Evolutionary conservation across 2,329 filamentous ascomycete species (phyloP).

Genomic region (Arthroderma sp.): DNA sequence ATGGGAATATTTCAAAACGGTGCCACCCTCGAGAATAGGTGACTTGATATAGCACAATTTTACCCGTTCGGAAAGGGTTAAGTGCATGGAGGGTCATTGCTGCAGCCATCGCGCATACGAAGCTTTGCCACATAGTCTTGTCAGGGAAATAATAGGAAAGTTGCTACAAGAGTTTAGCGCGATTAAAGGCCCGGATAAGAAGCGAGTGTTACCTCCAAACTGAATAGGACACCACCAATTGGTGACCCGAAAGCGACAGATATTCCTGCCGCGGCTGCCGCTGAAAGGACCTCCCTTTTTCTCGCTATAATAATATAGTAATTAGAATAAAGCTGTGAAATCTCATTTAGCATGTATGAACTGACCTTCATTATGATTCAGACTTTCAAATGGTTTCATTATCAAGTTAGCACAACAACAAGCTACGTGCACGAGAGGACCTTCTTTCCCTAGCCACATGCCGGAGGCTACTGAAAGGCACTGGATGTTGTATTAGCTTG

Average conservation of each 20-base stretch:
- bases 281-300: constrained; percentile 84
- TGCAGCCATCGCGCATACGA: constrained; percentile 98
- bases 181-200: neutral
- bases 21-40: constrained; percentile 88
- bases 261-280: constrained; percentile 81
- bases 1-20: constrained; percentile 83
- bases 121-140: constrained; percentile 99
- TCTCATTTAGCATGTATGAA: neutral
- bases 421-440: constrained; percentile 92
- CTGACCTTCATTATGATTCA: constrained; percentile 62
- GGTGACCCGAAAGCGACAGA: constrained; percentile 89
- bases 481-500: constrained; percentile 2
- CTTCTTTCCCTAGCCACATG: constrained; percentile 90
- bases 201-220: constrained; percentile 59
- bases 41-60: constrained; percentile 91
- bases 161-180: constrained; percentile 42
- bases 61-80: constrained; percentile 88
- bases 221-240: constrained; percentile 89
- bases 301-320: constrained; percentile 44
- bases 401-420: constrained; percentile 97
- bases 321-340: neutral
- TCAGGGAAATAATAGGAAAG: constrained; percentile 96
- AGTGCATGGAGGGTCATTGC: constrained; percentile 84
- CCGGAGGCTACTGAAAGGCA: constrained; percentile 89
- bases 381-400: constrained; percentile 82